Base-by-base conservation (phyloP, 1,284 basidiomycete genomes). In the Sporisorium scitamineum region DNA sequence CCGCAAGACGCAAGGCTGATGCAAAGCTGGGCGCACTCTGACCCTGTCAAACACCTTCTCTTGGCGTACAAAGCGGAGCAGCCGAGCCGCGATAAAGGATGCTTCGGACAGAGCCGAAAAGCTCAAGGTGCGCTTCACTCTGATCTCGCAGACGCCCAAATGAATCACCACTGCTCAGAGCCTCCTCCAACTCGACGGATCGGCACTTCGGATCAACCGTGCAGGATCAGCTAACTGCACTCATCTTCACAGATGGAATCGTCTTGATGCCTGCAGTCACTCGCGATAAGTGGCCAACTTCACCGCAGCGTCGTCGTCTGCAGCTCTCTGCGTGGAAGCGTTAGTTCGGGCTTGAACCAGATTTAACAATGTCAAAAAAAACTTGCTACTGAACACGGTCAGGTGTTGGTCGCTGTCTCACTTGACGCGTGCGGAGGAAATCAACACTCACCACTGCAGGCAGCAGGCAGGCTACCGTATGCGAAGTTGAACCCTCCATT, bases 391-490 rank as follows among this genome's bases (percentile, higher is more conserved):
- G n/a, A 42, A 53, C 66, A 54, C 60, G 66, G 60, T 68, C 66
- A 68, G 66, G 66, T 68, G 66, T 68, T 68, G 66, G 66, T 68
- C 51, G 62, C 56, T 37, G 14, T 24, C 20, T 48, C 37, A 44
- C 22, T 26, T 20, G 5, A 51, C 37, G 55, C 55, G 44, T 57
- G 7, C 10, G 6, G 18, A 20, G 24, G n/a, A n/a, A n/a, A n/a
- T n/a, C n/a, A n/a, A n/a, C n/a, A n/a, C n/a, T n/a, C n/a, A n/a
- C n/a, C n/a, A n/a, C n/a, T n/a, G n/a, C n/a, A n/a, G n/a, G n/a
- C n/a, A n/a, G 8, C 39, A 11, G 41, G 48, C 24, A n/a, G 27
- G n/a, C n/a, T n/a, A n/a, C n/a, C n/a, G n/a, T n/a, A n/a, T 1
- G 29, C 42, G 29, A 47, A 26, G 13, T 41, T 29, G 29, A 48